Conservation (phyloP, 805 yeast genomes). For the Yamadazyma endophytica region DNA sequence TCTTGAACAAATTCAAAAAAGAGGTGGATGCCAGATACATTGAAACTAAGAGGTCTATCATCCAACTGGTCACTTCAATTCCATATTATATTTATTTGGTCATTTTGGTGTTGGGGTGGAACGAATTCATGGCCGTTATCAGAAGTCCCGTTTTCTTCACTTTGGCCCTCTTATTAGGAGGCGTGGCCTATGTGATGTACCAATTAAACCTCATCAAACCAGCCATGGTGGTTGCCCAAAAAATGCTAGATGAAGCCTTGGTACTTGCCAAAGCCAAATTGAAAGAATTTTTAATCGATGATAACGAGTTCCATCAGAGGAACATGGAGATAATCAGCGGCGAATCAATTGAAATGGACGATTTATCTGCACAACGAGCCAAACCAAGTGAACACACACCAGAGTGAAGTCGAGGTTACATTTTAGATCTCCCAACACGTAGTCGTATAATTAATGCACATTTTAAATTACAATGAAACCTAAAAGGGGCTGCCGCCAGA, state of each 20-base stretch:
- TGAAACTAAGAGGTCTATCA: slow-evolving; percentile 84
- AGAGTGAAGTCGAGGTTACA: too few relatives aligned
- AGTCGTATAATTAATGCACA: too few relatives aligned
- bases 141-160: slow-evolving; percentile 82
- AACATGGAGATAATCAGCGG: slow-evolving; percentile 13
- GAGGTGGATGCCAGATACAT: slow-evolving; percentile 75
- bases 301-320: slow-evolving; percentile 23
- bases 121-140: slow-evolving; percentile 84
- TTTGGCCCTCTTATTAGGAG: slow-evolving; percentile 51
- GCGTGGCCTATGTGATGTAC: slow-evolving; percentile 64
- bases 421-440: too few relatives aligned
- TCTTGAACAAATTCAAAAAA: slow-evolving; percentile 59
- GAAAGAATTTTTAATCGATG: slow-evolving; percentile 56
- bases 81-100: slow-evolving; percentile 79
- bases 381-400: too few relatives aligned
- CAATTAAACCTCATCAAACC: slow-evolving; percentile 75
- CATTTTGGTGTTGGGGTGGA: slow-evolving; percentile 84
- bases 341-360: slow-evolving; percentile 7
- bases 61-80: slow-evolving; percentile 71
- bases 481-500: too few relatives aligned
- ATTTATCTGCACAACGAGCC: slow-evolving; percentile 2
- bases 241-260: slow-evolving; percentile 55
- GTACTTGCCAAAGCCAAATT: slow-evolving; percentile 56
- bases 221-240: slow-evolving; percentile 53
- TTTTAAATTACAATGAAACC: too few relatives aligned